A percentile compares a stretch with the other conserved stretches of the same genome.
Conservation (phyloP, 2,329 filamentous ascomycete species). For the Claviceps monticola region DNA sequence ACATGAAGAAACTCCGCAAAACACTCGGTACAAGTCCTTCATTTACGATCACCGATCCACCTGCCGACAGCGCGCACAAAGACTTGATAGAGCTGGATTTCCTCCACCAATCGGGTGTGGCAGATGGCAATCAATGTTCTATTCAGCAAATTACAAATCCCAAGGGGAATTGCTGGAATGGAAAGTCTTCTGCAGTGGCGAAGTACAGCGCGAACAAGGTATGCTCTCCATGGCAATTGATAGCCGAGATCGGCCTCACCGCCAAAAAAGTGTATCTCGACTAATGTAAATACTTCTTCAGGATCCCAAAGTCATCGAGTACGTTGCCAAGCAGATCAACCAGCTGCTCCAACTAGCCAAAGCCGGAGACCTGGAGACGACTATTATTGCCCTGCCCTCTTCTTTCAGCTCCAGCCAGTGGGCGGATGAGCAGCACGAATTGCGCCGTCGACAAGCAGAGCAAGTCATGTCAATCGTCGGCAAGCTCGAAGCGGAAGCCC, state of each 20-base stretch:
- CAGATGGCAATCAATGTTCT: constrained; percentile 22
- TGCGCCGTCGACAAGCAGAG: constrained; percentile 36
- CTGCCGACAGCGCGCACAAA: constrained; percentile 27
- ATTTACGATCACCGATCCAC: constrained; percentile 35
- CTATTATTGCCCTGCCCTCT: constrained; percentile 40
- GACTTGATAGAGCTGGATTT: constrained; percentile 29
- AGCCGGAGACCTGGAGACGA: constrained; percentile 39
- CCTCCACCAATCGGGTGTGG: constrained; percentile 21
- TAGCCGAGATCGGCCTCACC: too few species aligned
- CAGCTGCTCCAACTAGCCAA: constrained; percentile 31
- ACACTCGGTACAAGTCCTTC: constrained; percentile 23
- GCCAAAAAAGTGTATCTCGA: background rate
- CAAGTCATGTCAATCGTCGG: constrained; percentile 28
- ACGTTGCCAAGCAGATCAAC: constrained; percentile 30
- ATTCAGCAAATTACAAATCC: constrained; percentile 28
- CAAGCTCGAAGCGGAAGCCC: constrained; percentile 12
- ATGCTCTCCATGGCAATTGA: too few species aligned
- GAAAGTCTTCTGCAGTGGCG: constrained; percentile 16
- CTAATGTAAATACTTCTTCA: constrained; percentile 15
- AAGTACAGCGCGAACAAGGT: background rate
- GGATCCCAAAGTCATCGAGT: constrained; percentile 27
- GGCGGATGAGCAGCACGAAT: constrained; percentile 26
- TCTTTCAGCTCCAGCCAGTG: constrained; percentile 26
- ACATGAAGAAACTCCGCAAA: constrained; percentile 30
- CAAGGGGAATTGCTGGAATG: constrained; percentile 31